Percentiles rank a stretch among this genome's conserved stretches.
Evolutionary conservation across 495 filamentous ascomycete genomes (phyloP).

Genomic region (Parathielavia hyrcaniae): DNA sequence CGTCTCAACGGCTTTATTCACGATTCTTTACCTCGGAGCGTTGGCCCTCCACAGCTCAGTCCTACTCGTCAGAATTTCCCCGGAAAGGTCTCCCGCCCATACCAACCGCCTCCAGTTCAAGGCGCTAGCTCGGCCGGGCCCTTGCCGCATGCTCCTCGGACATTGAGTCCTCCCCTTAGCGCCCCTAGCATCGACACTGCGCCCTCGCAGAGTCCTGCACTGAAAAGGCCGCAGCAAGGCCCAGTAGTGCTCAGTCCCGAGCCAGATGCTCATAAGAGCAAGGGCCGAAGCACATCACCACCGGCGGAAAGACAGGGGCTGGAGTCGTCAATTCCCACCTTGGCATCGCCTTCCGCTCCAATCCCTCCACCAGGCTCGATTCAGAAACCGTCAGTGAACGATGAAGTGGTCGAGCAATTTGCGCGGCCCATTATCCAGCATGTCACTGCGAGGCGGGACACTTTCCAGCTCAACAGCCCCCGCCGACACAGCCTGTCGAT

Average conservation of each 20-base stretch:
- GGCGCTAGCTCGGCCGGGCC: constrained; percentile 6
- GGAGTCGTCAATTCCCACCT: constrained; percentile 8
- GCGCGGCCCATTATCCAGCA: constrained; percentile 36
- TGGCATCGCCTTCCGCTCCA: constrained; percentile 12
- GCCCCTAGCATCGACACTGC: background rate
- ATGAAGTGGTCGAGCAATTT: constrained; percentile 25
- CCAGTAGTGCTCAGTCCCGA: constrained; percentile 1
- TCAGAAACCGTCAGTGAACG: constrained; percentile 16
- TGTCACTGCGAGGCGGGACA: constrained; percentile 41
- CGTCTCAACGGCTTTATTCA: background rate
- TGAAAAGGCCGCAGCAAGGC: background rate
- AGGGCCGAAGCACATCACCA: background rate
- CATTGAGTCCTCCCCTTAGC: constrained; percentile 8
- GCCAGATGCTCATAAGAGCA: constrained; percentile 1
- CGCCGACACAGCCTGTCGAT: constrained; percentile 40
- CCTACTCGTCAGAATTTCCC: background rate
- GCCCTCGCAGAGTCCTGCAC: background rate
- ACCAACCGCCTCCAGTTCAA: constrained; percentile 8
- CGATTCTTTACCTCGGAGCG: background rate
- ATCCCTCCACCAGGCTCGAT: constrained; percentile 18
- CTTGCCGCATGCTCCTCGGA: constrained; percentile 1
- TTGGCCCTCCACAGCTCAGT: background rate
- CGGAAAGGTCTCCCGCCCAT: constrained; percentile 7
- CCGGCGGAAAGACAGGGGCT: background rate
- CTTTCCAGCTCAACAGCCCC: constrained; percentile 30